Evolutionary conservation across 805 yeast genomes (phyloP), one percentile per base, ranked within the genome.

Genomic region (Nematodospora valgi): DNA sequence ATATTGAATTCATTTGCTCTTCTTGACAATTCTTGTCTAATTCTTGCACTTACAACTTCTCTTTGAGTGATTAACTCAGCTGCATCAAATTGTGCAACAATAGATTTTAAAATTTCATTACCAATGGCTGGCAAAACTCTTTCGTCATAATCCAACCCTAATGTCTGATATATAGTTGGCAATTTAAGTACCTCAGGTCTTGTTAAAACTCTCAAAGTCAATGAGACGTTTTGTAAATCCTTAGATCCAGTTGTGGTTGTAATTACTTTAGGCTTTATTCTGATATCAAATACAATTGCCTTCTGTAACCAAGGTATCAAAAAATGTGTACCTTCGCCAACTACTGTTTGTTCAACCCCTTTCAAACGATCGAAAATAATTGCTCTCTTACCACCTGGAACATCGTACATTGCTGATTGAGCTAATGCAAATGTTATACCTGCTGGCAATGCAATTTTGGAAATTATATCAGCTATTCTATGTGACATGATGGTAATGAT

Each of bases 271-370:
- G 98, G 98, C 45, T 80, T 84, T n/a, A 96, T 89, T 56, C 97
- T 76, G 19, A 93, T 96, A 59, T 93, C 98, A 59, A 76, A 93
- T 12, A 87, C 67, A 32, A 93, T 74, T 3, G 98, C 94, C 58
- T 78, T 81, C 59, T 93, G 98, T 46, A 93, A 69, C 98, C 98
- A 93, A 35, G 98, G 98, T 35, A 93, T 60, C 45, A 89, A 68
- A 61, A 93, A 93, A 62, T 93, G 98, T 16, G 98, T 85, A 41
- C 98, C 98, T 67, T 93, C 98, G 19, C 97, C 96, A 41, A 89
- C 71, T 16, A 93, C 97, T n/a, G 68, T 66, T 51, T 79, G 80
- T 59, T 86, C 83, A 35, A 93, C 95, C 67, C 98, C 98, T 28
- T 74, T 66, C 39, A 93, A 62, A 51, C 98, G 74, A 68, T 93